Evolutionary conservation across 1,284 basidiomycete genomes (phyloP), one percentile per base, ranked within the genome.

Genomic region (Ganoderma resinaceum): DNA sequence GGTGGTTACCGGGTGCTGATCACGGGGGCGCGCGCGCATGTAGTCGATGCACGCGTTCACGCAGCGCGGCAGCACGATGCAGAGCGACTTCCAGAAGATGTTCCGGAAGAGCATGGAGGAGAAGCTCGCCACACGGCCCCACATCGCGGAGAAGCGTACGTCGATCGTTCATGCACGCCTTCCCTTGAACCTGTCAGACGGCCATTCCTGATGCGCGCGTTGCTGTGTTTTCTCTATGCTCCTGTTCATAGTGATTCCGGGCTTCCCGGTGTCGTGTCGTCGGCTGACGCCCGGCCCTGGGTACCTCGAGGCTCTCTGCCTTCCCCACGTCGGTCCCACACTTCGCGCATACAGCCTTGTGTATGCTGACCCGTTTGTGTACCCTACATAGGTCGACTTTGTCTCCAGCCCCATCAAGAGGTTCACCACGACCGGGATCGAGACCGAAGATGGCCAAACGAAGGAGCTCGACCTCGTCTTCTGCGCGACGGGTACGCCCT

Each of bases 201-300:
- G n/a, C n/a, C 20, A 26, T 3, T 31, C 23, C 31, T 58, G 12
- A 4, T 5, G 7, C 38, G 29, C 35, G 58, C 63, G 1, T 26
- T n/a, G 62, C 26, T 16, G 5, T 55, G 40, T n/a, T n/a, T n/a
- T n/a, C n/a, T n/a, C 18, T 52, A 35, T 31, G 23, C 3, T 29
- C 23, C 18, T 65, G 31, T 59, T 2, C 8, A 6, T 55, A 89
- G 88, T 90, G 11, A 81, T 89, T 29, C 89, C 89, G 3, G 82
- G 84, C 61, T 91, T 90, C 72, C 80, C 85, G 2, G 85, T 89
- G 12, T 83, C 80, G 9, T 91, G 88, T 76, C 81, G 87, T 35
- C 82, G 90, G 52, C 77, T 90, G 57, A 91, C 90, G 0, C 89
- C 89, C 3, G 89, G 89, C 0, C 88, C 88, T 31, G 88, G 89